Conservation (phyloP, 192 early-diverging fungal genomes). For the Linnemannia exigua region DNA sequence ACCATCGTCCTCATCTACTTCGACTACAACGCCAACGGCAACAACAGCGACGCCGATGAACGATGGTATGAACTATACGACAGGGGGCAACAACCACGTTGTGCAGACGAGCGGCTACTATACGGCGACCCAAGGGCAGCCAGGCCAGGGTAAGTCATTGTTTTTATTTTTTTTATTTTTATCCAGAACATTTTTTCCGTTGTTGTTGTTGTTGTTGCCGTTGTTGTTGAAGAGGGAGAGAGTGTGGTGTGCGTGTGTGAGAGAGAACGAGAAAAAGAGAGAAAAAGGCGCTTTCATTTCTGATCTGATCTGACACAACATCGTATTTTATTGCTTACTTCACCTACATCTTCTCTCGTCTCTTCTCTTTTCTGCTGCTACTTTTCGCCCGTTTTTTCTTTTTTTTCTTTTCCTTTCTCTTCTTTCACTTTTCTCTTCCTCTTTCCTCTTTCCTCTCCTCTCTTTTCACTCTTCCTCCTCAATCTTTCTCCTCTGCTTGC, state of each 20-base stretch:
- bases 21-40: no score
- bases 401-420: background rate
- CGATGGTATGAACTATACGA: background rate
- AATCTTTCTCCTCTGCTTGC: background rate
- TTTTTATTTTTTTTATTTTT: background rate
- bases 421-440: background rate
- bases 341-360: background rate
- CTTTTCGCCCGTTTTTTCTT: background rate
- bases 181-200: background rate
- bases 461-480: background rate
- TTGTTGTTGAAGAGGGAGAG: background rate
- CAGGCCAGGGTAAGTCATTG: background rate
- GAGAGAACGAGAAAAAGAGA: background rate
- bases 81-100: background rate
- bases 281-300: background rate
- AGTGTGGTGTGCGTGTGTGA: no score
- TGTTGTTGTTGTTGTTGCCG: background rate
- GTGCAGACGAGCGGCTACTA: background rate
- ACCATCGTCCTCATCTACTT: background rate
- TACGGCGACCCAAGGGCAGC: background rate
- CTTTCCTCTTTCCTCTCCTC: background rate
- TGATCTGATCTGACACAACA: background rate
- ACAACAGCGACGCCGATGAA: conserved; percentile 19
- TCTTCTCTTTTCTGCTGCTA: background rate
- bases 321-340: background rate